A percentile compares a stretch with the other conserved stretches of the same genome.
phyloP scores from a whole-genome alignment of 2,329 filamentous ascomycete species.

The Didymella sp. region DNA sequence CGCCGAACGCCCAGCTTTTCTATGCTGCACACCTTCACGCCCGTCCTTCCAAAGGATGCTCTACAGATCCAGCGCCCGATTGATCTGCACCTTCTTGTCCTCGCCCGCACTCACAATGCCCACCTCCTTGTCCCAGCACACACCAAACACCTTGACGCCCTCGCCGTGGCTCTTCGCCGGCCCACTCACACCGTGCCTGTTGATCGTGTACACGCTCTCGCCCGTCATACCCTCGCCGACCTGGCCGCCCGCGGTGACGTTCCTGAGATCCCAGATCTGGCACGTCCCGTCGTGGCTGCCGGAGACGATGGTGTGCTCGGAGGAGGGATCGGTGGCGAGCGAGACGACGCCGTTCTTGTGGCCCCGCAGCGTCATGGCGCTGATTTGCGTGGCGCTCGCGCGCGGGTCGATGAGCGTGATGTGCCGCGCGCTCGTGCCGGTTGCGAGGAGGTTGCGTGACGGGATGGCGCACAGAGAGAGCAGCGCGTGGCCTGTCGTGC shows the following conservation, averaged over 20 bases:
- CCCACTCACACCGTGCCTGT: conserved; percentile 71
- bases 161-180: conserved; percentile 70
- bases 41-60: too few relatives aligned
- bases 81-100: conserved; percentile 94
- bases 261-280: conserved; percentile 90
- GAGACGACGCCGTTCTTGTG: conserved; percentile 77
- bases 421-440: conserved; percentile 83
- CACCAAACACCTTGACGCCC: conserved; percentile 87
- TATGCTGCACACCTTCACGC: not conserved
- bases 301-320: conserved; percentile 82
- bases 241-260: conserved; percentile 66
- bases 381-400: conserved; percentile 74
- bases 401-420: conserved; percentile 94
- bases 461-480: conserved; percentile 79
- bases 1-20: conserved; percentile 26
- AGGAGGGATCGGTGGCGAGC: conserved; percentile 68
- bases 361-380: conserved; percentile 88
- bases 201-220: conserved; percentile 78
- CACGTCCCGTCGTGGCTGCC: conserved; percentile 93
- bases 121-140: conserved; percentile 83
- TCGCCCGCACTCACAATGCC: conserved; percentile 92
- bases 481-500: conserved; percentile 83
- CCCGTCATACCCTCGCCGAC: conserved; percentile 60
- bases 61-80: conserved; percentile 53
- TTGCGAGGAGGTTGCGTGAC: conserved; percentile 67